Percentiles rank a stretch among this genome's conserved stretches.
Conservation (phyloP, 179 eudicot species). For the Sideroxylon spinosum region DNA sequence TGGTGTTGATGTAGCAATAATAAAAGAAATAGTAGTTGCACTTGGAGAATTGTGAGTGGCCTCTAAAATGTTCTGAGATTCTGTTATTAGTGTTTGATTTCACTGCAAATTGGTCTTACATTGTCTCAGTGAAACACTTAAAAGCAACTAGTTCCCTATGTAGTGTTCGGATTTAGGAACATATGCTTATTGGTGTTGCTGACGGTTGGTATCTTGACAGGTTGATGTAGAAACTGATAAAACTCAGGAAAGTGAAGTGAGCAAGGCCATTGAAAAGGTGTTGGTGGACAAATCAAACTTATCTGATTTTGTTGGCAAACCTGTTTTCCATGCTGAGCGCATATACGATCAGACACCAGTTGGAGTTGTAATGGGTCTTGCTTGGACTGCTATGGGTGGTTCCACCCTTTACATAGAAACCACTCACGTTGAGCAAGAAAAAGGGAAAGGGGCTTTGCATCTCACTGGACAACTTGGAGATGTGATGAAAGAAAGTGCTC, state of each 20-base stretch:
- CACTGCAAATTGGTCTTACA: neutral
- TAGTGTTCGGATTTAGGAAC: neutral
- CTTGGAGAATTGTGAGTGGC: neutral
- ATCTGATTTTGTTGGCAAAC: constrained; percentile 90
- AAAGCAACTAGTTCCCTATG: neutral
- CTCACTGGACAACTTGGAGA: constrained; percentile 97
- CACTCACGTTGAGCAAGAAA: constrained; percentile 64
- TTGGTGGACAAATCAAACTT: constrained; percentile 64
- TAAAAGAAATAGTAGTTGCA: neutral
- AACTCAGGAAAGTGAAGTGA: constrained; percentile 30
- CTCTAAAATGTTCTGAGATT: neutral
- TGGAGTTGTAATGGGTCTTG: constrained; percentile 99
- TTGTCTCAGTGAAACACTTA: neutral
- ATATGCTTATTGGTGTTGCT: neutral
- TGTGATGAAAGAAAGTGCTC: constrained; percentile 99
- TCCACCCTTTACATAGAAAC: constrained; percentile 94
- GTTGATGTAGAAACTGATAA: constrained; percentile 35
- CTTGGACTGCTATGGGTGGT: constrained; percentile 99
- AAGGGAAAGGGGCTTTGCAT: constrained; percentile 83
- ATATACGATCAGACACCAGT: constrained; percentile 79
- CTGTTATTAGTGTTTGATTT: neutral
- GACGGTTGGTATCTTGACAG: constrained; percentile 26
- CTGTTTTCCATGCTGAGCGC: constrained; percentile 97
- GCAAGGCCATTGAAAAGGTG: constrained; percentile 48
- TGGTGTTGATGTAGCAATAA: neutral